Conservation (phyloP, 371 early-diverging fungal genomes). For the Lichtheimia hyalospora region DNA sequence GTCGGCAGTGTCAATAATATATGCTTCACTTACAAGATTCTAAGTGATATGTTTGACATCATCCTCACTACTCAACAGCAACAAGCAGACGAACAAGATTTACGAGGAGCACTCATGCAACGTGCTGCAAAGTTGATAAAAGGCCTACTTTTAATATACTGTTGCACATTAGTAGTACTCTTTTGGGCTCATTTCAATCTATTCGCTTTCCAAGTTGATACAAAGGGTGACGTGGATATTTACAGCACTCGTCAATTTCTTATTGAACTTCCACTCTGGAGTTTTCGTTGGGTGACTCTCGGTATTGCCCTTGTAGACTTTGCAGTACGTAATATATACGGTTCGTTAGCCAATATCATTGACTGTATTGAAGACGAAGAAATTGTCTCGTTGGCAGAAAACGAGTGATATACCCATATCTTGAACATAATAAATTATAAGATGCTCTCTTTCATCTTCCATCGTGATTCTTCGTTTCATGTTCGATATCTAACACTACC, state of each 20-base stretch:
- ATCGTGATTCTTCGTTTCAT: no score
- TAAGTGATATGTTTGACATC: constrained; percentile 64
- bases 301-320: constrained; percentile 61
- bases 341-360: constrained; percentile 24
- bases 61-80: constrained; percentile 27
- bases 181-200: constrained; percentile 68
- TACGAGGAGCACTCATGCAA: constrained; percentile 13
- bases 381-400: constrained; percentile 23
- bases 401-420: neutral
- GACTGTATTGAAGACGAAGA: constrained; percentile 43
- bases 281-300: constrained; percentile 59
- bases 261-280: constrained; percentile 61
- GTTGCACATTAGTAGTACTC: constrained; percentile 46
- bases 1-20: constrained; percentile 60
- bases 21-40: constrained; percentile 54
- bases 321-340: constrained; percentile 33
- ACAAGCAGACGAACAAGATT: neutral
- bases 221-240: constrained; percentile 2
- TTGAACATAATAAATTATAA: neutral
- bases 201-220: constrained; percentile 56
- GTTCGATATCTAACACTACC: no score
- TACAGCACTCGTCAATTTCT: constrained; percentile 47
- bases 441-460: no score
- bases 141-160: constrained; percentile 38
- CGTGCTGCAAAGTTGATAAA: constrained; percentile 23